Evolutionary conservation across 2,329 filamentous ascomycete species (phyloP).

Genomic region (Alternaria triticimaculans): DNA sequence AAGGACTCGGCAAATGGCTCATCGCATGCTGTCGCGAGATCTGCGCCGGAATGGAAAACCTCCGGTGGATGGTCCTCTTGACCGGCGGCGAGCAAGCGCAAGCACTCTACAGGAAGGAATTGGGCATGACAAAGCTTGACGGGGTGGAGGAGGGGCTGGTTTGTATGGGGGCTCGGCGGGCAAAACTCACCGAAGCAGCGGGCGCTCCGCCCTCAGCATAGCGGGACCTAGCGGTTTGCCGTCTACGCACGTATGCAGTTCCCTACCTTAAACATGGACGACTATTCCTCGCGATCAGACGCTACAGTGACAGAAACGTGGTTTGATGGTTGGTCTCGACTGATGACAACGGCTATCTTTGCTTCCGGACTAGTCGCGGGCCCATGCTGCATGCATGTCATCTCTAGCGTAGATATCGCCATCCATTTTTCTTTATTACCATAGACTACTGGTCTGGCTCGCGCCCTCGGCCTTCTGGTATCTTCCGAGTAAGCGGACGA

Average conservation of each 20-base stretch:
- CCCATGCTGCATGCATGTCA: slow-evolving; percentile 8
- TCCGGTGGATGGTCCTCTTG: slow-evolving; percentile 55
- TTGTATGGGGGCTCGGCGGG: slow-evolving; percentile 35
- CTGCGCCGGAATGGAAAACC: slow-evolving; percentile 62
- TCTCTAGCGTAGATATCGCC: slow-evolving; percentile 13
- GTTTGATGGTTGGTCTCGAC: slow-evolving; percentile 27
- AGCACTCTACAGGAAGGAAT: slow-evolving; percentile 33
- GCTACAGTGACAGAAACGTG: slow-evolving; percentile 26
- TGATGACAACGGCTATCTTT: slow-evolving; percentile 25
- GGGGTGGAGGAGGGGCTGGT: slow-evolving; percentile 25
- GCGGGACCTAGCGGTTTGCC: slow-evolving; percentile 11
- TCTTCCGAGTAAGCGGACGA: slow-evolving; percentile 2
- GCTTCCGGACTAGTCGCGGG: slow-evolving; percentile 24
- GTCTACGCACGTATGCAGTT: background rate
- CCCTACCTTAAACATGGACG: slow-evolving; percentile 19
- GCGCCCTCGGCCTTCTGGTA: slow-evolving; percentile 4
- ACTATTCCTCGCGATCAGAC: slow-evolving; percentile 30
- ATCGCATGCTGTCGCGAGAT: slow-evolving; percentile 66
- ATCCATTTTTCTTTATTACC: slow-evolving; percentile 16
- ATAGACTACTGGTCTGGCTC: slow-evolving; percentile 4
- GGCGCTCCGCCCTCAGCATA: slow-evolving; percentile 8
- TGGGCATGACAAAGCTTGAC: slow-evolving; percentile 37
- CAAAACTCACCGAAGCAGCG: slow-evolving; percentile 22
- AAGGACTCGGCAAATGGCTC: slow-evolving; percentile 70
- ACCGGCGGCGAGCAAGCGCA: slow-evolving; percentile 34